Percentiles rank a stretch among this genome's conserved stretches.
phyloP scores from a whole-genome alignment of 495 filamentous ascomycete genomes.

The Penicillium bialowiezense region DNA sequence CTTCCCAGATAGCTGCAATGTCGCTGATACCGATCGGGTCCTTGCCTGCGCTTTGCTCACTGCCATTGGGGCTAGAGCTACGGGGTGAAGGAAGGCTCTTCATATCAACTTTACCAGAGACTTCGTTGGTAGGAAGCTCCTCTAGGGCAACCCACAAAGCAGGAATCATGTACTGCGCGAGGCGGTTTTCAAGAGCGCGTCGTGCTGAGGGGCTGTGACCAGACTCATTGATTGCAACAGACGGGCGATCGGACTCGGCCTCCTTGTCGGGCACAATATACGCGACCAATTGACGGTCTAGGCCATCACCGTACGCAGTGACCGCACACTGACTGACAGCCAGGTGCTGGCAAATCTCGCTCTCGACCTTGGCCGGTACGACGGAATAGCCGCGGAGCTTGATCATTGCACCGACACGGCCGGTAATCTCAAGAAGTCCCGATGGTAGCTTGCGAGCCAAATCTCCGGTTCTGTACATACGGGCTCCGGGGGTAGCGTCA shows the following conservation, averaged over 20 bases:
- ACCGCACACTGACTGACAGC: conserved; percentile 61
- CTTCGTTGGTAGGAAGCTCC: conserved; percentile 60
- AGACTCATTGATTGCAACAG: conserved; percentile 54
- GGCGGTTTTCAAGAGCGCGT: conserved; percentile 48
- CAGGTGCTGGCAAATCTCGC: conserved; percentile 56
- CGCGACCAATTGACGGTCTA: conserved; percentile 63
- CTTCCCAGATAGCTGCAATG: conserved; percentile 59
- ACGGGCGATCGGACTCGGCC: conserved; percentile 46
- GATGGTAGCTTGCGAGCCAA: conserved; percentile 65
- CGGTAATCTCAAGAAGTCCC: conserved; percentile 76
- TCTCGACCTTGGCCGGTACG: conserved; percentile 76
- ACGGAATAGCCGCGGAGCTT: conserved; percentile 79
- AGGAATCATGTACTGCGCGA: conserved; percentile 74
- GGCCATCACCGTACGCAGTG: conserved; percentile 59
- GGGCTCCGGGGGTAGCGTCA: conserved; percentile 43
- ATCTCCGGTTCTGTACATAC: conserved; percentile 84
- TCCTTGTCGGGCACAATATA: conserved; percentile 62
- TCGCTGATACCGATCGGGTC: conserved; percentile 53
- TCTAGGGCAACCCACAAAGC: conserved; percentile 61
- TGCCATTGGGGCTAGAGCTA: conserved; percentile 35
- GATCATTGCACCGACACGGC: conserved; percentile 74
- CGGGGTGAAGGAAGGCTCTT: conserved; percentile 57
- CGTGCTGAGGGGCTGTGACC: conserved; percentile 59
- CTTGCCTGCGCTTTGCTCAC: conserved; percentile 34
- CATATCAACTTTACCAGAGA: conserved; percentile 66